A percentile compares a stretch with the other conserved stretches of the same genome.
phyloP scores from a whole-genome alignment of 2,329 filamentous ascomycete genomes.

The Microcyclospora tardicrescens region DNA sequence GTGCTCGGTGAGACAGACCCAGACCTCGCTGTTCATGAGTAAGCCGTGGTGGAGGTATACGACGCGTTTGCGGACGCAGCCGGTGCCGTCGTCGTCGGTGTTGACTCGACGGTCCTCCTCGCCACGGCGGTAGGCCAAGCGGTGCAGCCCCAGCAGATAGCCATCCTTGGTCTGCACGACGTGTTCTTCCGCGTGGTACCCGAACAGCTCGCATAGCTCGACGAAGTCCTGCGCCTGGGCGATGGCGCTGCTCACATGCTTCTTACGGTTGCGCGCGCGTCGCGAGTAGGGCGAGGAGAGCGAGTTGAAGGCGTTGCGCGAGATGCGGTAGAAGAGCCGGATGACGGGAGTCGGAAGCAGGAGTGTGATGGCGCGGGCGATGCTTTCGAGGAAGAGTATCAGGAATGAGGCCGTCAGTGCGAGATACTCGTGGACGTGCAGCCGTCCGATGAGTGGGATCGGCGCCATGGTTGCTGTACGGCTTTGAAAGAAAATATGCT shows the following conservation, averaged over 20 bases:
- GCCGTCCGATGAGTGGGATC: slow-evolving; percentile 50
- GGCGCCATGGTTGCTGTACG: slow-evolving; percentile 34
- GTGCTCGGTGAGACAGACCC: slow-evolving; percentile 83
- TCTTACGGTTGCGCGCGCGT: slow-evolving; percentile 54
- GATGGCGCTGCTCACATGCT: slow-evolving; percentile 43
- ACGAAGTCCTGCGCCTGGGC: slow-evolving; percentile 83
- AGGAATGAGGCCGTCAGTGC: slow-evolving; percentile 73
- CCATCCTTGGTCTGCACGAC: slow-evolving; percentile 90
- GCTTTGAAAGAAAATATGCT: too few relatives aligned
- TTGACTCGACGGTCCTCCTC: slow-evolving; percentile 75
- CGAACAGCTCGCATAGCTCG: slow-evolving; percentile 82
- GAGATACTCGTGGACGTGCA: slow-evolving; percentile 61
- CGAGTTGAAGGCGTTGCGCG: slow-evolving; percentile 68
- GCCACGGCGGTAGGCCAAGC: slow-evolving; percentile 68
- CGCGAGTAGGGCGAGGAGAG: slow-evolving; percentile 59
- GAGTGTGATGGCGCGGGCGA: slow-evolving; percentile 76
- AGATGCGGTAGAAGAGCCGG: slow-evolving; percentile 67
- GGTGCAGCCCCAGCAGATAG: slow-evolving; percentile 80
- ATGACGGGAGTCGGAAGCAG: slow-evolving; percentile 75
- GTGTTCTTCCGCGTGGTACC: slow-evolving; percentile 91
- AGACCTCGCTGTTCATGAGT: slow-evolving; percentile 98
- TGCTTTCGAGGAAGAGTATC: slow-evolving; percentile 66
- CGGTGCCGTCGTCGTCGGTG: slow-evolving; percentile 36
- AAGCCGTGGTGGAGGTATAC: slow-evolving; percentile 92
- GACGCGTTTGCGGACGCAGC: slow-evolving; percentile 64